Evolutionary conservation across 345 rosid genomes (phyloP).

Genomic region (Acer saccharum): DNA sequence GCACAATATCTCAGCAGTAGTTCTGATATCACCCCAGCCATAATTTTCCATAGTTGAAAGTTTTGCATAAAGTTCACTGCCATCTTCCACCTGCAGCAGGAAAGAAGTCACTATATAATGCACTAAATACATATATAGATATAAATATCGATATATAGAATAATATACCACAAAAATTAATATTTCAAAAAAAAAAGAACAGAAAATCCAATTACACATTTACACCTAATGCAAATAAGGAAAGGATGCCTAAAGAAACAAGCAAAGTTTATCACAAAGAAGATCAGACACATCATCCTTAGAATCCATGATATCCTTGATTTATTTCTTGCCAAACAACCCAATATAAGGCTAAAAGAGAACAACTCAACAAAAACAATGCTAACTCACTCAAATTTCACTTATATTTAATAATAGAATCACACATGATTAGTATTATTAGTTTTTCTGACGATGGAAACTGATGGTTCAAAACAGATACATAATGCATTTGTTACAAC

Average conservation of each 20-base stretch:
- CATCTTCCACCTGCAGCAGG: constrained; percentile 45
- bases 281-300: not conserved
- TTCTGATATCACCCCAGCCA: constrained; percentile 74
- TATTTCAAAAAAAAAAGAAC: not conserved
- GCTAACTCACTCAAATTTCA: not conserved
- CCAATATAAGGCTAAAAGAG: not conserved
- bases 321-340: not conserved
- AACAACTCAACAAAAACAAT: not conserved
- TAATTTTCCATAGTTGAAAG: constrained; percentile 68
- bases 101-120: not conserved
- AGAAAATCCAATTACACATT: not conserved
- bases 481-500: not conserved
- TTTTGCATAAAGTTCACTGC: constrained; percentile 22
- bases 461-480: not conserved
- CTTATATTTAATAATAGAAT: not conserved
- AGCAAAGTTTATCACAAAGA: not conserved
- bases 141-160: not conserved
- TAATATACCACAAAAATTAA: not conserved
- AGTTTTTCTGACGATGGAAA: not conserved
- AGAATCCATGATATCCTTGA: not conserved
- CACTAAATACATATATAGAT: not conserved
- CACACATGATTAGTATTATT: no score
- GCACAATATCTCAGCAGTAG: constrained; percentile 31
- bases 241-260: not conserved
- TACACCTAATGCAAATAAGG: not conserved